These are phyloP conservation scores for Purpureocillium takamizusanense DNA, from an alignment of 2,329 filamentous ascomycete species.

Conservation along the genomic window DNA sequence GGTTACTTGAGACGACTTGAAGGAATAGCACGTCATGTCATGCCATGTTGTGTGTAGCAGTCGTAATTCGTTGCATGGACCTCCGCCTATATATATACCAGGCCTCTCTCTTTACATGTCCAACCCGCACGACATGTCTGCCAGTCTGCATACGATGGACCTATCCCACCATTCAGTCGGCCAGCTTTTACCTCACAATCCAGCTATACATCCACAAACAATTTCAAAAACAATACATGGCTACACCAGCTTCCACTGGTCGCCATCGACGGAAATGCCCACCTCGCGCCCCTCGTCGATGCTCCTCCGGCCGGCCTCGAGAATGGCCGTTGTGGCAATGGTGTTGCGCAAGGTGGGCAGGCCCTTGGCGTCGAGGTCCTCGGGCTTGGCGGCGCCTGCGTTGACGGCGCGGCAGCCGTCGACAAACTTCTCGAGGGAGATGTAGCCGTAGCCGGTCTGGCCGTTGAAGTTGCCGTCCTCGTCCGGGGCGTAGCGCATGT, in stretches of 20 bases:
- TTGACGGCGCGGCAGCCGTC: constrained; percentile 77
- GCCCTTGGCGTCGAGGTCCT: constrained; percentile 69
- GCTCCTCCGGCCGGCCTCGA: constrained; percentile 77
- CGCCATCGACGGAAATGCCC: constrained; percentile 59
- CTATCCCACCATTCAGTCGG: too few species aligned
- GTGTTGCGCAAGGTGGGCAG: constrained; percentile 84
- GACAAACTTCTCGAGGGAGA: constrained; percentile 93
- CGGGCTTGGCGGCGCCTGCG: constrained; percentile 60
- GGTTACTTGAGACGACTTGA: too few species aligned
- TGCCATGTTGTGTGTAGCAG: too few species aligned
- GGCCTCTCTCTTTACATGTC: too few species aligned
- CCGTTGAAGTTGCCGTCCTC: constrained; percentile 92
- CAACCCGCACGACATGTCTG: too few species aligned
- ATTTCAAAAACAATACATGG: too few species aligned
- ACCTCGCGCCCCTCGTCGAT: constrained; percentile 76
- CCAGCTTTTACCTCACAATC: too few species aligned
- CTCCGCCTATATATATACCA: too few species aligned
- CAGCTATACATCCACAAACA: too few species aligned
- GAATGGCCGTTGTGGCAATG: constrained; percentile 81
- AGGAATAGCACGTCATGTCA: too few species aligned
- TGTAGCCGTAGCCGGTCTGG: constrained; percentile 86
- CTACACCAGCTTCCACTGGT: constrained; percentile 56
- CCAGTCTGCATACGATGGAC: too few species aligned
- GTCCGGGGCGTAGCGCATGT: constrained; percentile 90
- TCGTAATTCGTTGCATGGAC: too few species aligned